These are phyloP conservation scores for Hymenoscyphus fraxineus DNA, from an alignment of 2,329 filamentous ascomycete genomes.

Conservation along the genomic window DNA sequence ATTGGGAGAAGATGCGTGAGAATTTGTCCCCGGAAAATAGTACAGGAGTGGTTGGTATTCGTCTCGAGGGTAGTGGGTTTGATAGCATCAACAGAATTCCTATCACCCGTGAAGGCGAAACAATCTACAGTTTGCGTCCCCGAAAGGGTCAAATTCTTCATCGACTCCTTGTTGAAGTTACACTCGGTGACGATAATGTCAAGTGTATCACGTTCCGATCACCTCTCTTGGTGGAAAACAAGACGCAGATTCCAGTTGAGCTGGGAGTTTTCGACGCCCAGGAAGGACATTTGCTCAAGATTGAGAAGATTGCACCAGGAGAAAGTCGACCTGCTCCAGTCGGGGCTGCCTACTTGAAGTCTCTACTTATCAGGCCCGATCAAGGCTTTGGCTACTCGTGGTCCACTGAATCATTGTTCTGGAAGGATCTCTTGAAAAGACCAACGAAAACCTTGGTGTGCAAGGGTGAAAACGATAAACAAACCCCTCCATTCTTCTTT, in stretches of 20 bases:
- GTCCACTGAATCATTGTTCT: constrained; percentile 86
- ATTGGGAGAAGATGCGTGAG: constrained; percentile 94
- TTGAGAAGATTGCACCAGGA: constrained; percentile 93
- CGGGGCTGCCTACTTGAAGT: constrained; percentile 86
- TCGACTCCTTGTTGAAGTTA: constrained; percentile 86
- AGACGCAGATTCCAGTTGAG: constrained; percentile 94
- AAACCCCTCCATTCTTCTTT: constrained; percentile 85
- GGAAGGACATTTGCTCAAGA: constrained; percentile 88
- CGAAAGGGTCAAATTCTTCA: constrained; percentile 83
- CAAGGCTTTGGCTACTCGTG: constrained; percentile 95
- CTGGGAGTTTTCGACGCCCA: constrained; percentile 84
- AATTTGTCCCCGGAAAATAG: constrained; percentile 81
- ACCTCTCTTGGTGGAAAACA: constrained; percentile 87
- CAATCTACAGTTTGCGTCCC: constrained; percentile 82
- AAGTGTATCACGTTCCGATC: constrained; percentile 97
- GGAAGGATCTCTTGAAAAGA: constrained; percentile 82
- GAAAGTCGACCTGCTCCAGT: constrained; percentile 87
- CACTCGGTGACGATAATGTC: constrained; percentile 87
- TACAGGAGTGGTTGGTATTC: constrained; percentile 74
- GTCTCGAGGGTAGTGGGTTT: constrained; percentile 90
- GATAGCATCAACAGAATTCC: constrained; percentile 84
- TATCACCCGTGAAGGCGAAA: constrained; percentile 91
- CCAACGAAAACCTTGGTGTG: constrained; percentile 87
- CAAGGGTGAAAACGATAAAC: constrained; percentile 76
- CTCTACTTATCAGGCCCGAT: constrained; percentile 81